Base-by-base conservation (phyloP, 306 rosid genomes). In the Benincasa hispida region DNA sequence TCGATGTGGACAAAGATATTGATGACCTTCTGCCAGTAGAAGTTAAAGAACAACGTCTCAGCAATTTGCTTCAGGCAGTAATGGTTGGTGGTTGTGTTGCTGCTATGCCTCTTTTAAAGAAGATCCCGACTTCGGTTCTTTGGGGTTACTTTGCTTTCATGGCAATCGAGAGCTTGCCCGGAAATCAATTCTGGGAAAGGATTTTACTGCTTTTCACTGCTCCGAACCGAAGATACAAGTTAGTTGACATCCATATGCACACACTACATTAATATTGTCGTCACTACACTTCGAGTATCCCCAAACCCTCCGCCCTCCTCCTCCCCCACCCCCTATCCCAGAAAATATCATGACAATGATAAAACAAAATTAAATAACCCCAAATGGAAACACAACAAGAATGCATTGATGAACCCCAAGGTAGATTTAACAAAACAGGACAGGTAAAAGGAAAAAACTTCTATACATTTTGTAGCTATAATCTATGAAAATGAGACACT, bases 61-160 rank as follows among this genome's bases (percentile, higher is more conserved):
- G 98, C 87, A 91, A 93, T 86, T 83, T 91, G 66, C 91, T 91
- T 57, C 98, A 93, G 83, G 87, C 98, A 79, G 79, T 84, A 58
- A 88, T 93, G 93, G 93, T 88, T 58, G 93, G 83, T 56, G 83
- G 82, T 72, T 93, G 98, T 84, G 91, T 93, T 42, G 97, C 86
- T 80, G 98, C 98, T 18, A 93, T 93, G 98, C 98, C 98, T 77
- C 74, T 93, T 79, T 83, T 93, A 84, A 93, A 88, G 89, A 91
- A 84, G 87, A 93, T 93, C 82, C 97, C 98, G 13, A 89, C 96
- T 34, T 87, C 98, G 39, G 98, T 93, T 76, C 98, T 93, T 28
- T 93, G 98, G 98, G 98, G 98, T 37, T 93, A 93, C 85, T 93
- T 93, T 83, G 96, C 98, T 82, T 93, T 91, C 89, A 93, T 93